Evolutionary conservation across 495 filamentous ascomycete genomes (phyloP).

Genomic region (Hypoxylon rickii): DNA sequence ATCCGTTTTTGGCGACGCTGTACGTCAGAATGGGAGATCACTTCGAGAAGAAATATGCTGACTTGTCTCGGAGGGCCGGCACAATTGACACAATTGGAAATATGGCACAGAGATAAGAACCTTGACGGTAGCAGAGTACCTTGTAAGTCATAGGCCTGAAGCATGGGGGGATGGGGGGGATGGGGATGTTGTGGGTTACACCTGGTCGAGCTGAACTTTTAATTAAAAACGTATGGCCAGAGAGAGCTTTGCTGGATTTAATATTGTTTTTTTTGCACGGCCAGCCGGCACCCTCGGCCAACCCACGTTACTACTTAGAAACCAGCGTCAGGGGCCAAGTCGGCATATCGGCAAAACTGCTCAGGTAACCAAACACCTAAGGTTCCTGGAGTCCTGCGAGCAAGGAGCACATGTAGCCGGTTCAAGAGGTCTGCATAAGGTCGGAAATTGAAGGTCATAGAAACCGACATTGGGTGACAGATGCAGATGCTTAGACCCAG

Average conservation of each 20-base stretch:
- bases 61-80: constrained; percentile 17
- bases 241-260: constrained; percentile 5
- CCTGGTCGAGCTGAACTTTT: constrained; percentile 25
- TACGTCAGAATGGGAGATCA: constrained; percentile 7
- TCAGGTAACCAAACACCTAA: too few species aligned
- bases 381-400: too few species aligned
- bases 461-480: not conserved
- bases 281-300: not conserved
- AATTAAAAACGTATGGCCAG: constrained; percentile 18
- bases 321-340: not conserved
- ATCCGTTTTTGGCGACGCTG: too few species aligned
- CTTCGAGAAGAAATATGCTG: constrained; percentile 11
- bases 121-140: too few species aligned
- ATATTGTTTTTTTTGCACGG: not conserved
- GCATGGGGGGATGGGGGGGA: too few species aligned
- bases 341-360: constrained; percentile 25
- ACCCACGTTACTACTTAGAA: not conserved
- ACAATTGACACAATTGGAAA: not conserved
- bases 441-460: constrained; percentile 9
- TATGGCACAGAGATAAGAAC: too few species aligned
- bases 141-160: not conserved
- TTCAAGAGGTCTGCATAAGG: constrained; percentile 5
- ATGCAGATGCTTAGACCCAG: not conserved
- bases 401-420: too few species aligned
- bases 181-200: constrained; percentile 6